Base-by-base conservation (phyloP, 768 basidiomycete genomes). In the Tubosaeta sp. region DNA sequence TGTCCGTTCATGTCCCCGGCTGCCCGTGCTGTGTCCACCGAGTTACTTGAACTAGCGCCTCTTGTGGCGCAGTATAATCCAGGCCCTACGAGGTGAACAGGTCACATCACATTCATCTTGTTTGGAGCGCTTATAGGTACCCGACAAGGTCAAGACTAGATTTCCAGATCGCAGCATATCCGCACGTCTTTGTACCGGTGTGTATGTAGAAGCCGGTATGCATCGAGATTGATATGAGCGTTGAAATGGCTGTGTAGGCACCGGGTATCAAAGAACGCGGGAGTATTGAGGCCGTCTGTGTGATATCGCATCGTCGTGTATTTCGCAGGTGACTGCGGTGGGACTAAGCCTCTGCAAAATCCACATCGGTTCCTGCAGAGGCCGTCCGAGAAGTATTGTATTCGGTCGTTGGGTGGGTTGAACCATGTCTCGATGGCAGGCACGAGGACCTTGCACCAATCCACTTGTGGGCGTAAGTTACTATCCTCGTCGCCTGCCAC, bases 11-110 rank as follows among this genome's bases (percentile, higher is more conserved):
- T 24, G 29, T 50, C 18, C 29, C 13, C 41, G 22, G n/a, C 45
- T 74, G 75, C 7, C 50, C 84, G 45, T 83, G 81, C 62, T 82
- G 83, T 65, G 75, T 80, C 18, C 82, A 84, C 58, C 12, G 5
- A 12, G 78, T 86, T 57, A 83, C 65, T 73, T 85, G 29, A 83
- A 85, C 71, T 83, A 86, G 66, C 84, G 81, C 66, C 83, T 83
- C 62, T 86, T 44, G 69, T 86, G 49, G 77, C 77, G 56, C 67
- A 74, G 64, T 82, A 80, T 54, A 74, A 73, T 46, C 66, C 73
- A 19, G 73, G 84, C 38, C 58, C 72, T 21, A 74, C 73, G 21
- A 34, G 6, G 19, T 13, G 38, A 11, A 10, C 5, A 18, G 18
- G 19, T n/a, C 25, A 25, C 19, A 9, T 30, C 39, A 19, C 24